phyloP scores from a whole-genome alignment of 78 protist genomes.

The Planoprotostelium fungivorum region DNA sequence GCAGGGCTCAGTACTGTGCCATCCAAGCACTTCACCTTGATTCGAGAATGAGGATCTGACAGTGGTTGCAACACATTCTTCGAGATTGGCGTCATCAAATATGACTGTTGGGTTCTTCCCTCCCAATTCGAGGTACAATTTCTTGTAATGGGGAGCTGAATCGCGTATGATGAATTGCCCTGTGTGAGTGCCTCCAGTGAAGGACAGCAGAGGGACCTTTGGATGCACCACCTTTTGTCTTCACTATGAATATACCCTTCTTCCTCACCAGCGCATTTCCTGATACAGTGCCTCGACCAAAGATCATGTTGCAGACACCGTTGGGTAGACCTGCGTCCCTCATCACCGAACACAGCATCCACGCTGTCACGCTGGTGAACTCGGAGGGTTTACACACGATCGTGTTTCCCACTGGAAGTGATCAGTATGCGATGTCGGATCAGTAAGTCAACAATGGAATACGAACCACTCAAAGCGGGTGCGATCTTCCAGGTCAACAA shows the following conservation, averaged over 20 bases:
- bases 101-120: constrained; percentile 85
- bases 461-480: constrained; percentile 75
- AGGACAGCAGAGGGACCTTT: constrained; percentile 62
- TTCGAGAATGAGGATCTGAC: constrained; percentile 47
- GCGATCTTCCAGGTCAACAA: constrained; percentile 90
- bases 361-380: constrained; percentile 75
- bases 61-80: constrained; percentile 24
- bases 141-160: constrained; percentile 64
- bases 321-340: constrained; percentile 66
- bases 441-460: no score
- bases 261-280: constrained; percentile 59
- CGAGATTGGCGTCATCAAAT: constrained; percentile 51
- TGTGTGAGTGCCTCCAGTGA: constrained; percentile 88
- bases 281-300: constrained; percentile 56
- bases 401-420: constrained; percentile 36
- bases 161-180: constrained; percentile 45
- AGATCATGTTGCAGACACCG: constrained; percentile 81
- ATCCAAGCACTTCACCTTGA: constrained; percentile 33
- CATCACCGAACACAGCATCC: constrained; percentile 35
- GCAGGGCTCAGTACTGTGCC: constrained; percentile 16
- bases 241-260: not conserved
- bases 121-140: constrained; percentile 85
- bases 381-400: constrained; percentile 84
- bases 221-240: constrained; percentile 35
- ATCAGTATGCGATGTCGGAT: no score